Conservation (phyloP, 2,329 filamentous ascomycete genomes). For the Sporothrix pallida region DNA sequence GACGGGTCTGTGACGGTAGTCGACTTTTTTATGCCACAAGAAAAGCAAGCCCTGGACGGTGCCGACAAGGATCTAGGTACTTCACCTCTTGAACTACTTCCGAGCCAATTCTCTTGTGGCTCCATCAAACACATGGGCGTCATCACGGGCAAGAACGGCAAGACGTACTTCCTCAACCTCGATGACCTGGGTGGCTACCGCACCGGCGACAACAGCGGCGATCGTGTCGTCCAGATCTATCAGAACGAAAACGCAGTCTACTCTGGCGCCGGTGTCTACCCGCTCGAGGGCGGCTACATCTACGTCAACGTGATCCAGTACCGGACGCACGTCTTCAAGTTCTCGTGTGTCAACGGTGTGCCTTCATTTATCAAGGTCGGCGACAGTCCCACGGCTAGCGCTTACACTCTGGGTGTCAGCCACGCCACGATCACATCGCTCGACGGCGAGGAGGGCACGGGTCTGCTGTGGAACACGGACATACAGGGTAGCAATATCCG, state of each 20-base stretch:
- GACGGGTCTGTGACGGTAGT: conserved; percentile 52
- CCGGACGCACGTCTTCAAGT: conserved; percentile 63
- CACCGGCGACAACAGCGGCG: conserved; percentile 51
- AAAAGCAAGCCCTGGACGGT: conserved; percentile 56
- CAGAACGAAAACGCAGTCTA: conserved; percentile 58
- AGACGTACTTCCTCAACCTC: conserved; percentile 56
- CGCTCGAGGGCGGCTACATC: conserved; percentile 54
- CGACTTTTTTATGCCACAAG: conserved; percentile 59
- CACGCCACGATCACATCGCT: conserved; percentile 63
- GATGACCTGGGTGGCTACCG: conserved; percentile 58
- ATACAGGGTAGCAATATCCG: conserved; percentile 65
- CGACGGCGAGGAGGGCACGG: conserved; percentile 59
- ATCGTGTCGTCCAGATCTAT: conserved; percentile 52
- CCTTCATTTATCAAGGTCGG: conserved; percentile 61
- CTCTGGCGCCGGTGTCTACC: conserved; percentile 54
- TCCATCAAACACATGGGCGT: conserved; percentile 54
- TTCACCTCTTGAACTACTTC: conserved; percentile 52
- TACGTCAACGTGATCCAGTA: conserved; percentile 60
- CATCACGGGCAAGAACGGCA: conserved; percentile 57
- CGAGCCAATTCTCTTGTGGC: conserved; percentile 52
- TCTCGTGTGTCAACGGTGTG: conserved; percentile 57
- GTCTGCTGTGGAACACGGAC: conserved; percentile 62
- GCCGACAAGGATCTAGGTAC: conserved; percentile 57
- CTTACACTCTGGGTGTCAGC: conserved; percentile 60
- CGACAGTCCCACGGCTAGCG: conserved; percentile 56